Evolutionary conservation across 805 yeast species (phyloP), one percentile per base, ranked within the genome.

Genomic region (Pachysolen tannophilus): DNA sequence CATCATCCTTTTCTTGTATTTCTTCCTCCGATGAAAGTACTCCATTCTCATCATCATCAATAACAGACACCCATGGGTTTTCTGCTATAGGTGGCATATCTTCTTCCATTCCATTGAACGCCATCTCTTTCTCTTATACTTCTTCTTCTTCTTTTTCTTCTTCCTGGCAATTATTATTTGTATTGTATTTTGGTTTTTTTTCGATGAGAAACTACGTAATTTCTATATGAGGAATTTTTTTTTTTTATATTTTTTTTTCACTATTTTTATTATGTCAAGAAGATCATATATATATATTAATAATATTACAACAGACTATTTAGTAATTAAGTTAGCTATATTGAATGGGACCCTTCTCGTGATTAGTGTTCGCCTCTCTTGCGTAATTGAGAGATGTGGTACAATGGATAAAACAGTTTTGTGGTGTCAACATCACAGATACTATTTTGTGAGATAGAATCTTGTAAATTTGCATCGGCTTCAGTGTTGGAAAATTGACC

Each of bases 161-260:
- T 2, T 31, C 34, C 23, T 8, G 16, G 28, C 34, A 31, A 8
- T 27, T 27, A 15, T 31, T 31, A n/a, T 9, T 23, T 32, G 23
- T 29, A 32, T 32, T 20, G 4, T 8, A 8, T 20, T 17, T 23
- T 24, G 13, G 15, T 7, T 11, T 17, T 20, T 6, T 5, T 21
- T 29, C 11, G 20, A 30, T 3, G 14, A 13, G 18, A 21, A 11
- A 14, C 21, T n/a, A n/a, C n/a, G n/a, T n/a, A n/a, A n/a, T n/a
- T n/a, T n/a, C n/a, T n/a, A n/a, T n/a, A n/a, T n/a, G n/a, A n/a
- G n/a, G n/a, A n/a, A n/a, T n/a, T n/a, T n/a, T n/a, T n/a, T n/a
- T n/a, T n/a, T n/a, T n/a, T n/a, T n/a, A n/a, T n/a, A n/a, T n/a
- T n/a, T n/a, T n/a, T n/a, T n/a, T n/a, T n/a, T n/a, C n/a, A n/a